phyloP scores from a whole-genome alignment of 495 filamentous ascomycete species.

The Aspergillus bridgeri region DNA sequence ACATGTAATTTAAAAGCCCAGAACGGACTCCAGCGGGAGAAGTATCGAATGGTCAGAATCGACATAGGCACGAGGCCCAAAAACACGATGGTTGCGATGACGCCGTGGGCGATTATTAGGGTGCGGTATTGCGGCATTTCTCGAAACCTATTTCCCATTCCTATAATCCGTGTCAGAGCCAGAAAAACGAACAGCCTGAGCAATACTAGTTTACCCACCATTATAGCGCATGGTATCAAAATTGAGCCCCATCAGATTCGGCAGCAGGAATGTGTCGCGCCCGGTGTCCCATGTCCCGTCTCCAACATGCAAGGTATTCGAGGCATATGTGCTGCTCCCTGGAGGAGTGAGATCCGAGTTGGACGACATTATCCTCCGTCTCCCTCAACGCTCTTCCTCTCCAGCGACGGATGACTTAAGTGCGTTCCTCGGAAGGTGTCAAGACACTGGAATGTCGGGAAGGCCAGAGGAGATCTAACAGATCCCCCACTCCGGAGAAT shows the following conservation, averaged over 20 bases:
- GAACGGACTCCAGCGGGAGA: constrained; percentile 55
- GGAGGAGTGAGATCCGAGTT: constrained; percentile 61
- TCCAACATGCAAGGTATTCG: constrained; percentile 78
- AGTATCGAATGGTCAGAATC: constrained; percentile 75
- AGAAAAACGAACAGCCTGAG: background rate
- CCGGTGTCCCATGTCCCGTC: constrained; percentile 88
- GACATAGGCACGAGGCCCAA: constrained; percentile 77
- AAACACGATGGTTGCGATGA: constrained; percentile 85
- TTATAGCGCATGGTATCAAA: constrained; percentile 95
- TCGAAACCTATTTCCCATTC: constrained; percentile 88
- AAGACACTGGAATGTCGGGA: constrained; percentile 32
- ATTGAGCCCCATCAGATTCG: constrained; percentile 82
- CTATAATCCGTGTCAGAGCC: constrained; percentile 38
- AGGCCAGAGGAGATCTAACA: constrained; percentile 45
- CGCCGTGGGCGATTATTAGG: constrained; percentile 78
- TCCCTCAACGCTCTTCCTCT: background rate
- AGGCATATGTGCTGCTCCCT: constrained; percentile 79
- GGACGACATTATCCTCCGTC: constrained; percentile 33
- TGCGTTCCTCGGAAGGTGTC: constrained; percentile 8
- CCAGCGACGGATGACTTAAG: background rate
- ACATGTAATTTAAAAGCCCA: constrained; percentile 75
- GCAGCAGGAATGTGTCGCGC: constrained; percentile 82
- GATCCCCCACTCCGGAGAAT: constrained; percentile 48
- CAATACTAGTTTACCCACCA: constrained; percentile 51
- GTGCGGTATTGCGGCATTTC: constrained; percentile 70